These are phyloP conservation scores for Aegilops bicornis DNA, from an alignment of 176 grass and related monocot species.

Conservation along the genomic window DNA sequence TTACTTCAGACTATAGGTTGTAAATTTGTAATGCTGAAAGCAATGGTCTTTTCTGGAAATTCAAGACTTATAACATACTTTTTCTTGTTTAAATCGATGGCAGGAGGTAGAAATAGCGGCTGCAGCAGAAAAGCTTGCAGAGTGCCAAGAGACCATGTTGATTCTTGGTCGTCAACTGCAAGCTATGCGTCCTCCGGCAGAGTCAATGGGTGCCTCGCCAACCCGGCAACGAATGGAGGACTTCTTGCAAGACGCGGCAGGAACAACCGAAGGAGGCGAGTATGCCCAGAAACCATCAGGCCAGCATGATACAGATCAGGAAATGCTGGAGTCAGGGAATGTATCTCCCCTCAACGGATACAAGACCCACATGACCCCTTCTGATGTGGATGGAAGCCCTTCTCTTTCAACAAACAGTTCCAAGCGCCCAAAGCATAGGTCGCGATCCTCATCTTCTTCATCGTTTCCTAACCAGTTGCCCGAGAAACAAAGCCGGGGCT, in stretches of 20 bases:
- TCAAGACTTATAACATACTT: not conserved
- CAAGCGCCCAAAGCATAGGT: slow-evolving; percentile 82
- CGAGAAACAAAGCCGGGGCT: slow-evolving; percentile 76
- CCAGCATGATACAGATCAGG: slow-evolving; percentile 48
- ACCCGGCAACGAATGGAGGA: slow-evolving; percentile 54
- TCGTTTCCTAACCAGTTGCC: slow-evolving; percentile 55
- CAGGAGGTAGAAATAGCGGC: slow-evolving; percentile 87
- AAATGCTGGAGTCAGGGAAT: slow-evolving; percentile 35
- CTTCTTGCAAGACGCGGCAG: slow-evolving; percentile 50
- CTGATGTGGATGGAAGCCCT: slow-evolving; percentile 56
- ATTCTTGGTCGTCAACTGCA: slow-evolving; percentile 91
- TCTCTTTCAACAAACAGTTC: slow-evolving; percentile 57
- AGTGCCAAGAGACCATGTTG: slow-evolving; percentile 97
- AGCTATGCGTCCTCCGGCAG: slow-evolving; percentile 70
- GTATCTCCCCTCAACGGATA: slow-evolving; percentile 63
- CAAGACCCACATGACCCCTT: slow-evolving; percentile 42
- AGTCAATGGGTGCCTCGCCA: slow-evolving; percentile 53
- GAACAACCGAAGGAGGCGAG: slow-evolving; percentile 33
- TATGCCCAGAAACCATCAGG: slow-evolving; percentile 43
- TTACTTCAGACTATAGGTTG: slow-evolving; percentile 3
- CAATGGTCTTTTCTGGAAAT: slow-evolving; percentile 6
- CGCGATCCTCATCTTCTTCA: slow-evolving; percentile 65
- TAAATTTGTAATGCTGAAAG: slow-evolving; percentile 13
- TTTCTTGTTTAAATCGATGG: slow-evolving; percentile 11
- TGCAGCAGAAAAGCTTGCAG: slow-evolving; percentile 90